Percentiles rank a stretch among this genome's conserved stretches.
These are phyloP conservation scores for Ogataea minuta DNA, from an alignment of 805 yeast genomes.

Conservation along the genomic window DNA sequence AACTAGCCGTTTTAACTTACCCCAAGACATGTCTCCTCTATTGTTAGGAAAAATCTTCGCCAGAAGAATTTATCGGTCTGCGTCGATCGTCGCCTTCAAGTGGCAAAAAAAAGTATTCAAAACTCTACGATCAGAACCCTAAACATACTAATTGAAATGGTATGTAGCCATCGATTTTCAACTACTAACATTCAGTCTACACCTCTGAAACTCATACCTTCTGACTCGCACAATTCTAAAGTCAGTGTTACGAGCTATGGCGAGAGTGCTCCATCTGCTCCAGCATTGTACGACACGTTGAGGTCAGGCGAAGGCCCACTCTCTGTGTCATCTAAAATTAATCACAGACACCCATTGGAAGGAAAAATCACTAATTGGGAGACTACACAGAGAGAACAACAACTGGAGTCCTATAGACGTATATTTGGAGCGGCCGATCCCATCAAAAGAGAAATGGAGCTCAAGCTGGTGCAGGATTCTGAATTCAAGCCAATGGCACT, in stretches of 20 bases:
- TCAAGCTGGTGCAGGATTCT: slow-evolving; percentile 64
- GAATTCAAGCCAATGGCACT: slow-evolving; percentile 65
- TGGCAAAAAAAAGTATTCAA: slow-evolving; percentile 16
- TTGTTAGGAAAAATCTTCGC: slow-evolving; percentile 1
- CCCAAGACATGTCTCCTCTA: slow-evolving; percentile 26
- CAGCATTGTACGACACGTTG: slow-evolving; percentile 67
- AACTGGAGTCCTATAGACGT: slow-evolving; percentile 75
- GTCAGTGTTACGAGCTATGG: slow-evolving; percentile 54
- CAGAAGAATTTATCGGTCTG: slow-evolving; percentile 9
- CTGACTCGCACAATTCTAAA: slow-evolving; percentile 40
- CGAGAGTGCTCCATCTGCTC: slow-evolving; percentile 61
- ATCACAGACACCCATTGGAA: slow-evolving; percentile 85
- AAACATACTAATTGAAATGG: slow-evolving; percentile 3
- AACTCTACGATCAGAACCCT: background rate
- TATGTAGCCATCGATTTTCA: slow-evolving; percentile 1
- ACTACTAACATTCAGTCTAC: slow-evolving; percentile 32
- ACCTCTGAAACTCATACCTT: slow-evolving; percentile 53
- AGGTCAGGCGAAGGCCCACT: slow-evolving; percentile 65
- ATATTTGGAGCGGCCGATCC: slow-evolving; percentile 94
- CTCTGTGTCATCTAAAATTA: slow-evolving; percentile 57
- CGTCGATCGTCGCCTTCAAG: slow-evolving; percentile 16
- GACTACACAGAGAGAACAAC: slow-evolving; percentile 61
- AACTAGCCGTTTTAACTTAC: slow-evolving; percentile 16
- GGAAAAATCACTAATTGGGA: slow-evolving; percentile 78
- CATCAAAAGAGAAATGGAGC: slow-evolving; percentile 86